Base-by-base conservation (phyloP, 768 basidiomycete genomes). In the Rickenella mellea region DNA sequence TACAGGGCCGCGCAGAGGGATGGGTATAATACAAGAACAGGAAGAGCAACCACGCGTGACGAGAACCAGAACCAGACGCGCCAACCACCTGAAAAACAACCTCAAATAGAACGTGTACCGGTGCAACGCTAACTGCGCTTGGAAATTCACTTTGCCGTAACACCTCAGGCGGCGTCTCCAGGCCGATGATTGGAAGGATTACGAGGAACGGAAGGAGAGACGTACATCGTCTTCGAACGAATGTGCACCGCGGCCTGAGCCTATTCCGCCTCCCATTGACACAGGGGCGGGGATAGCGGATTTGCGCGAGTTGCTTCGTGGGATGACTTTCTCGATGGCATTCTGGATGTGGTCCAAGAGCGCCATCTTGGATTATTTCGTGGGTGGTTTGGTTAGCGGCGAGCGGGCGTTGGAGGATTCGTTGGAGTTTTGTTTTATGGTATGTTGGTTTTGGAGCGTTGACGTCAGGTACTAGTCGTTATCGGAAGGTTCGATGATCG, bases 141-240 rank as follows among this genome's bases (percentile, higher is more conserved):
- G 47, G 51, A 46, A 44, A 35, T 24, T 28, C 31, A 19, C 26
- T 29, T 28, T 38, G 22, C 27, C 39, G 42, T 42, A 39, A 43
- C 14, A 28, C 25, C 24, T 26, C 25, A 47, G 39, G 33, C 27
- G 36, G 32, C 7, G 29, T 6, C 24, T 14, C 17, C 28, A 17
- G 19, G 30, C 11, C 22, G 12, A 44, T 27, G 43, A n/a, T 39
- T 27, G 39, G 36, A 9, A 48, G 33, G 15, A 43, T 29, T 31
- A 28, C 24, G 19, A 31, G 12, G 30, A 33, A 37, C 32, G 40
- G 26, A 42, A 40, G 42, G 39, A 21, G 22, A 43, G 21, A 69
- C 83, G 71, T 61, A 87, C 85, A 59, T 88, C 79, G 57, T 87
- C 82, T 40, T 83, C 73, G 47, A 76, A 74, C 30, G 68, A 69